These are phyloP conservation scores for Metarhizium anisopliae DNA, from an alignment of 2,329 filamentous ascomycete genomes.

Conservation along the genomic window DNA sequence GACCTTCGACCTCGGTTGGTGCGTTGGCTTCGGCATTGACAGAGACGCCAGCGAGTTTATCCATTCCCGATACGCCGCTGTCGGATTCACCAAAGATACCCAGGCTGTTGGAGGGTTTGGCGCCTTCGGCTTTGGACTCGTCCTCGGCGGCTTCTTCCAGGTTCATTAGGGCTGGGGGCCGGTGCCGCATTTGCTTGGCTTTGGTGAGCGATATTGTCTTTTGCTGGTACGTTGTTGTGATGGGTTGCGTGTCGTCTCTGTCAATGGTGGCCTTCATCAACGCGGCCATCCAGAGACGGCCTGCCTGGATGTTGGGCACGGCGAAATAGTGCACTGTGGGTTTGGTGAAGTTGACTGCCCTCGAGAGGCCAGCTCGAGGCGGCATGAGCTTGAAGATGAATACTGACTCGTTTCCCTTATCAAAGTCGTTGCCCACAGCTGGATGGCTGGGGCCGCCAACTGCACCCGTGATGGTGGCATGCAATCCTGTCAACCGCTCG, in stretches of 20 bases:
- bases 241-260: conserved; percentile 68
- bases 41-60: conserved; percentile 25
- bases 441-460: conserved; percentile 51
- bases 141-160: conserved; percentile 36
- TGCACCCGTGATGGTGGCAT: conserved; percentile 87
- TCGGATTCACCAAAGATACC: conserved; percentile 35
- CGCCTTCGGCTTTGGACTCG: conserved; percentile 12
- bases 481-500: conserved; percentile 80
- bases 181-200: conserved; percentile 77
- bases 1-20: not conserved
- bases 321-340: conserved; percentile 97
- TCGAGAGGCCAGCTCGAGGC: conserved; percentile 75
- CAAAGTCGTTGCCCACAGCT: conserved; percentile 34
- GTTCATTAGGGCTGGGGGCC: conserved; percentile 81
- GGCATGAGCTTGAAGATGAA: conserved; percentile 99
- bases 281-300: conserved; percentile 94
- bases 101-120: conserved; percentile 26
- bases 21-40: not conserved
- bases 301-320: conserved; percentile 80
- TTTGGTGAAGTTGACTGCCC: conserved; percentile 94
- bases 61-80: conserved; percentile 33
- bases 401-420: conserved; percentile 58
- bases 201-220: conserved; percentile 91
- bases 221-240: conserved; percentile 91
- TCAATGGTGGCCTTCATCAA: conserved; percentile 99